phyloP scores from a whole-genome alignment of 1,139 yeast genomes.

The Debaryomycetaceae sp. region DNA sequence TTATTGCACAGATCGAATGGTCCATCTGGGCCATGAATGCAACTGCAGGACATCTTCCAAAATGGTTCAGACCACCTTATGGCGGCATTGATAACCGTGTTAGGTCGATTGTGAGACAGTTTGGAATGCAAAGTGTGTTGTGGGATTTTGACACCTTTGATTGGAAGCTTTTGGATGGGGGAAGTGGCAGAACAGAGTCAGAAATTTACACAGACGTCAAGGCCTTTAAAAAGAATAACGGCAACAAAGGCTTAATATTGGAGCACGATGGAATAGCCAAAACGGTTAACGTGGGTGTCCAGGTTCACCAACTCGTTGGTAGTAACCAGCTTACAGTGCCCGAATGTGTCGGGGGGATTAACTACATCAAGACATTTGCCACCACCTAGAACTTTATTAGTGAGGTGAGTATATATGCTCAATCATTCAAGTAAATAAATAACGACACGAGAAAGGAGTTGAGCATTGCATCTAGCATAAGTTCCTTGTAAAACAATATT shows the following conservation, averaged over 20 bases:
- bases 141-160: constrained; percentile 95
- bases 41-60: constrained; percentile 82
- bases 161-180: constrained; percentile 61
- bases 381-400: background rate
- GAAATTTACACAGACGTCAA: constrained; percentile 55
- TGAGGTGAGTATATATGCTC: background rate
- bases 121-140: constrained; percentile 82
- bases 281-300: constrained; percentile 69
- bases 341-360: constrained; percentile 70
- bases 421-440: background rate
- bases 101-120: constrained; percentile 71
- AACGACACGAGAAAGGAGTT: too few species aligned
- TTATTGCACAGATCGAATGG: constrained; percentile 91
- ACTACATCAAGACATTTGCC: constrained; percentile 33
- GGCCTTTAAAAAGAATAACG: constrained; percentile 42
- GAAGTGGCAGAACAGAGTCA: constrained; percentile 36
- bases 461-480: too few species aligned
- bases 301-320: constrained; percentile 51
- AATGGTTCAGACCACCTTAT: constrained; percentile 94
- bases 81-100: constrained; percentile 91
- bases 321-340: constrained; percentile 72
- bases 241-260: constrained; percentile 60
- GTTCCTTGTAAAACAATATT: too few species aligned
- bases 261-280: constrained; percentile 76
- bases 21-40: constrained; percentile 98